Conservation (phyloP, 1,284 basidiomycete genomes). For the Papiliotrema flavescens region DNA sequence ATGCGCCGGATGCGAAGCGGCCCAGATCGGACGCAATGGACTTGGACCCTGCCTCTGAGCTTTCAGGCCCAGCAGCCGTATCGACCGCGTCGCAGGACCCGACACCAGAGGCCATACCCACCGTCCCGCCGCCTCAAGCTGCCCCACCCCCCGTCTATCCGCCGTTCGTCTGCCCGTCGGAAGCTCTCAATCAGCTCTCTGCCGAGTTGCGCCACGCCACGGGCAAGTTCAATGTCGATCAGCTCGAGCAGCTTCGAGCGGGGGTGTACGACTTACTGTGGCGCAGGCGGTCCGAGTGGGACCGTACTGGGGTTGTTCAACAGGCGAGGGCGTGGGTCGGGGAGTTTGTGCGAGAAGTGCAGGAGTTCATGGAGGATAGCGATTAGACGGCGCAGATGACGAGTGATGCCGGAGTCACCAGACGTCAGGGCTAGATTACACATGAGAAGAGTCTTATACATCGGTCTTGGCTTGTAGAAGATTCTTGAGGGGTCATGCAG, state of each 20-base stretch:
- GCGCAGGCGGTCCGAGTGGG: slow-evolving; percentile 76
- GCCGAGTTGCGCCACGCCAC: slow-evolving; percentile 50
- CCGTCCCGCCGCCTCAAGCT: slow-evolving; percentile 8
- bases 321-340: slow-evolving; percentile 52
- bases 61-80: no score
- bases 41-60: slow-evolving; percentile 3
- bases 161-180: slow-evolving; percentile 33
- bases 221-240: slow-evolving; percentile 66
- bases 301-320: slow-evolving; percentile 63
- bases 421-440: no score
- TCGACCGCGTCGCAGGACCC: neutral
- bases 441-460: no score
- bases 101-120: neutral
- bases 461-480: no score
- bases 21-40: slow-evolving; percentile 61
- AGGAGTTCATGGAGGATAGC: slow-evolving; percentile 1
- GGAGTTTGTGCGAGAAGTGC: slow-evolving; percentile 10
- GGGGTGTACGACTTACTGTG: slow-evolving; percentile 75
- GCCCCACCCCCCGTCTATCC: slow-evolving; percentile 26
- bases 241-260: slow-evolving; percentile 89
- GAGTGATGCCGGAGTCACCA: no score
- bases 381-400: neutral
- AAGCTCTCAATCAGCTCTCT: slow-evolving; percentile 17
- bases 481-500: no score
- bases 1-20: slow-evolving; percentile 55